Base-by-base conservation (phyloP, 2,329 filamentous ascomycete species). In the Zymoseptoria tritici region DNA sequence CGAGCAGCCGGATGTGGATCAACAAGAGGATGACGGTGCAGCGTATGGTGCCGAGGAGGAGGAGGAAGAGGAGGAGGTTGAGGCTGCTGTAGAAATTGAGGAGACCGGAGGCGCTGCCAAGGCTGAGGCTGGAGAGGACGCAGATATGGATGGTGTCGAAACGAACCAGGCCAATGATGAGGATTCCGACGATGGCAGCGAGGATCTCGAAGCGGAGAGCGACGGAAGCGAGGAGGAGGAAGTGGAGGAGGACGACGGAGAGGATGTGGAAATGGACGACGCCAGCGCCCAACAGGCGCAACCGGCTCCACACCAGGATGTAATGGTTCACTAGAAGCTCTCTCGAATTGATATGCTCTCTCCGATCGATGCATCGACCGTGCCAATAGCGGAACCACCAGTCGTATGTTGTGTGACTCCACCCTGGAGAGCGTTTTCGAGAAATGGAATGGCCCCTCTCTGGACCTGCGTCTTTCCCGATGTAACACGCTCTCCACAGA, bases 1-100 rank as follows among this genome's bases (percentile, higher is more conserved):
- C 62, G 94, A 99, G 75, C 94, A 99, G 78, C 94, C 94, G 50
- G 94, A 99, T 75, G 94, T 92, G 57, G 95, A 99, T 72, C 82
- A 88, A 52, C 82, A 84, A 56, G 88, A 88, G 51, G 93, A 97
- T 68, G 94, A 96, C 68, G 83, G 81, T 58, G 88, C 89, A 24
- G 85, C 89, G 67, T 99, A 99, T 71, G 94, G 93, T 63, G 91
- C 89, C 21, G 94, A 97, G 58, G 93, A 96, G 75, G 76, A 77
- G 46, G 85, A 85, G 16, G 87, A 87, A 42, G 85, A 87, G 64
- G 85, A 87, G 56, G 86, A 86, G 57, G 85, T 83, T n/a, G 84
- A 76, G 11, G 83, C 81, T 36, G 81, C 74, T 56, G 84, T 76
- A 11, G 83, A 81, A 46, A 81, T 79, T 36, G 76, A 74, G 57